phyloP scores from a whole-genome alignment of 106 monocot genomes.

The Xerophyta viscosa region DNA sequence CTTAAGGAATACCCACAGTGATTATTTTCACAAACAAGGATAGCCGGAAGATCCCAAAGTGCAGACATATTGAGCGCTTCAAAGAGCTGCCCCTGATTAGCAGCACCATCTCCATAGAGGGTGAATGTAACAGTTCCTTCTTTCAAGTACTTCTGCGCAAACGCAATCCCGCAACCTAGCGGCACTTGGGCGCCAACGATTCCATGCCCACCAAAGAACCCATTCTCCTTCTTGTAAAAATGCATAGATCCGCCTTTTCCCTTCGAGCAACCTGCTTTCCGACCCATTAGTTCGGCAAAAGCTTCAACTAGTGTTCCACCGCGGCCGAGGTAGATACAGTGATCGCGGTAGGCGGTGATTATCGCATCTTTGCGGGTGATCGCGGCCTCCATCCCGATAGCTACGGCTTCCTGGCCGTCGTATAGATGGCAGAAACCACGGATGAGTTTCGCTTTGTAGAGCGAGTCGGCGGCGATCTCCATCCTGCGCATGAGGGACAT shows the following conservation, averaged over 20 bases:
- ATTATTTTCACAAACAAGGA: slow-evolving; percentile 83
- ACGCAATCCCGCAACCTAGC: slow-evolving; percentile 67
- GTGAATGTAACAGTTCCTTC: slow-evolving; percentile 62
- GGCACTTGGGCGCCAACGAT: slow-evolving; percentile 82
- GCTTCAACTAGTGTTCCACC: slow-evolving; percentile 51
- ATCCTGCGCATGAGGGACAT: slow-evolving; percentile 78
- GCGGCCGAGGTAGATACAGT: slow-evolving; percentile 63
- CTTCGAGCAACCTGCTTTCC: slow-evolving; percentile 45
- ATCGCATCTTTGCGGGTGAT: slow-evolving; percentile 58
- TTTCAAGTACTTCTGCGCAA: slow-evolving; percentile 72
- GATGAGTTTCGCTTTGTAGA: slow-evolving; percentile 90
- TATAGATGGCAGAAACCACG: slow-evolving; percentile 89
- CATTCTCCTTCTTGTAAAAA: slow-evolving; percentile 69
- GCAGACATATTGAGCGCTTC: slow-evolving; percentile 83
- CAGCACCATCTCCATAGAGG: slow-evolving; percentile 73
- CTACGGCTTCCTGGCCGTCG: slow-evolving; percentile 84
- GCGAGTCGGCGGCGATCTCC: slow-evolving; percentile 86
- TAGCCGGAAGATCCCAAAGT: slow-evolving; percentile 62
- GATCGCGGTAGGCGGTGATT: slow-evolving; percentile 81
- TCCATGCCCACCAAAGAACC: slow-evolving; percentile 74
- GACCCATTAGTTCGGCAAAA: slow-evolving; percentile 82
- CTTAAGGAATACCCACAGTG: slow-evolving; percentile 41
- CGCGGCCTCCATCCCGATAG: slow-evolving; percentile 81
- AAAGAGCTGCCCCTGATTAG: slow-evolving; percentile 78
- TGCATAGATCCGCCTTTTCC: slow-evolving; percentile 96